These are phyloP conservation scores for Calonectria pauciramosa DNA, from an alignment of 2,329 filamentous ascomycete genomes.

Conservation along the genomic window DNA sequence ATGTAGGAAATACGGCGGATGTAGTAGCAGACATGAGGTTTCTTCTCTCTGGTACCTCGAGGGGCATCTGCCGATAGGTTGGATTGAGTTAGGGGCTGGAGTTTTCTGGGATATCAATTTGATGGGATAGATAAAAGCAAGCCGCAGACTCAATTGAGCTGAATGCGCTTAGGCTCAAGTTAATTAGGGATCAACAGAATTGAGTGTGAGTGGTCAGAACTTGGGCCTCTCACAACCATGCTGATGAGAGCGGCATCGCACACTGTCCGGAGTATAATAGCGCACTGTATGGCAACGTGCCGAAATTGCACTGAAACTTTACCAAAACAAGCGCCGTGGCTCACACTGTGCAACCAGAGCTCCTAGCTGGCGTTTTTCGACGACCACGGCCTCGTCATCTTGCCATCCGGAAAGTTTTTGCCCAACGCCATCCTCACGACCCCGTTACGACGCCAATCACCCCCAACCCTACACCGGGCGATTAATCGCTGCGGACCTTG, in stretches of 20 bases:
- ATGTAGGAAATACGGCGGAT: constrained; percentile 3
- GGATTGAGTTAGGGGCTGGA: constrained; percentile 38
- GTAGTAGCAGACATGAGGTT: constrained; percentile 13
- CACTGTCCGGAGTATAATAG: constrained; percentile 24
- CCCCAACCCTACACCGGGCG: background rate
- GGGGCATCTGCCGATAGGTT: background rate
- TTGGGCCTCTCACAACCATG: constrained; percentile 10
- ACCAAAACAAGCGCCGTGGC: background rate
- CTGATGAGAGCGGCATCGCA: constrained; percentile 34
- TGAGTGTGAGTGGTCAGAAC: constrained; percentile 15
- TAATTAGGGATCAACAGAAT: constrained; percentile 12
- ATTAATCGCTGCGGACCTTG: background rate
- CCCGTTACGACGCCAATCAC: constrained; percentile 2
- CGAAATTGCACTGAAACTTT: background rate
- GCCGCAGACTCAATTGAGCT: constrained; percentile 25
- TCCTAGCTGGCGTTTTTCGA: constrained; percentile 45
- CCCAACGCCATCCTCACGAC: constrained; percentile 17
- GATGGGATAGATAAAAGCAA: constrained; percentile 41
- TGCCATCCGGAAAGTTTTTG: constrained; percentile 21
- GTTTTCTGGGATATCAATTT: constrained; percentile 43
- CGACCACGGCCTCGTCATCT: constrained; percentile 28
- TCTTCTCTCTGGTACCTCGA: background rate
- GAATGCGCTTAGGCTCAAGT: constrained; percentile 19
- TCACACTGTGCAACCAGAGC: constrained; percentile 42
- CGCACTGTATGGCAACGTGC: constrained; percentile 34